A percentile compares a stretch with the other conserved stretches of the same genome.
Conservation (phyloP, 352 stramenopile species). For the Globisporangium takayamanum region DNA sequence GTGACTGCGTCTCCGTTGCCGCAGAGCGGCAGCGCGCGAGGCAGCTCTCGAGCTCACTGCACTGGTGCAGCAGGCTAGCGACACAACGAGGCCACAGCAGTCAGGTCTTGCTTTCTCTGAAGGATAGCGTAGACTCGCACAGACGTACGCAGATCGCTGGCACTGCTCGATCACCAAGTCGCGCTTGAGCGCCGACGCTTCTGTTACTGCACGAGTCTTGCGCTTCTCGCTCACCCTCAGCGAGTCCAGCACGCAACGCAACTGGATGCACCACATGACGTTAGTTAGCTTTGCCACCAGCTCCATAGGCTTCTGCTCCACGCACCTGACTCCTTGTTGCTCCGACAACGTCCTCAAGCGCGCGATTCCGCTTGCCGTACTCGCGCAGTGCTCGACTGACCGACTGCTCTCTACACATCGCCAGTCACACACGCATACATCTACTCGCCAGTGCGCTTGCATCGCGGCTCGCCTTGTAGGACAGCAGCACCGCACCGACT, state of each 20-base stretch:
- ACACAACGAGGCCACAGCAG: neutral
- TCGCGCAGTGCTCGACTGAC: constrained; percentile 39
- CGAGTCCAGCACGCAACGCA: constrained; percentile 23
- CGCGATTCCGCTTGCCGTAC: constrained; percentile 46
- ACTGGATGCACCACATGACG: constrained; percentile 13
- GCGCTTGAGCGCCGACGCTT: constrained; percentile 37
- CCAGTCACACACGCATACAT: neutral
- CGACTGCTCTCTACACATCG: constrained; percentile 29
- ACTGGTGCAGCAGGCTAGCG: constrained; percentile 43
- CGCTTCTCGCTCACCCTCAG: constrained; percentile 34
- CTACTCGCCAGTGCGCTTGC: no score
- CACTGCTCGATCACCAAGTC: constrained; percentile 48
- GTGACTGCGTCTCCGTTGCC: constrained; percentile 24
- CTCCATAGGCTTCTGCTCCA: neutral
- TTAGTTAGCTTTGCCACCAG: neutral
- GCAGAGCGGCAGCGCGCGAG: constrained; percentile 32
- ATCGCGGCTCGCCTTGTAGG: neutral
- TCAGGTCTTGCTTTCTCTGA: neutral
- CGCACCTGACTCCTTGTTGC: constrained; percentile 34
- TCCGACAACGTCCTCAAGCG: constrained; percentile 31
- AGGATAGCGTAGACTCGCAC: neutral
- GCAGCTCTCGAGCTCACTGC: constrained; percentile 44
- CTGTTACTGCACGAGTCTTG: constrained; percentile 25
- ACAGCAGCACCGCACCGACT: constrained; percentile 16
- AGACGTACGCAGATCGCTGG: constrained; percentile 46